phyloP scores from a whole-genome alignment of 176 grass and related monocot genomes.

The Ensete glaucum region DNA sequence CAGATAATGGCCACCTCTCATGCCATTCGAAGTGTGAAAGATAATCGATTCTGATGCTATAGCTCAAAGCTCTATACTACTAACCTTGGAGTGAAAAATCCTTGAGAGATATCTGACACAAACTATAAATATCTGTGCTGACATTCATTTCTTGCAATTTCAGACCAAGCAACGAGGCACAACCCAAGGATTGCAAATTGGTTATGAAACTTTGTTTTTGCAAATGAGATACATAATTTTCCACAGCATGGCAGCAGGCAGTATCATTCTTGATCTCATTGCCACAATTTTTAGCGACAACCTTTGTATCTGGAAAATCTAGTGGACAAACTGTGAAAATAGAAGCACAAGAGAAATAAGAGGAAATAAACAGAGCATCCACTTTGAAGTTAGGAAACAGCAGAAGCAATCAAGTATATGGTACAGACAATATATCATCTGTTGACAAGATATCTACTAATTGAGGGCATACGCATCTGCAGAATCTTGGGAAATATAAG shows the following conservation, averaged over 20 bases:
- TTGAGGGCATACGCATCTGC: background rate
- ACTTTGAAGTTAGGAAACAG: background rate
- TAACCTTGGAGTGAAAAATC: slow-evolving; percentile 99
- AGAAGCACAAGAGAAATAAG: slow-evolving; percentile 17
- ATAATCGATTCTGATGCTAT: background rate
- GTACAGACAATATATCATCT: background rate
- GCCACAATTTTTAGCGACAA: slow-evolving; percentile 63
- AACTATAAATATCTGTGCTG: slow-evolving; percentile 60
- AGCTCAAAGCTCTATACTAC: slow-evolving; percentile 17
- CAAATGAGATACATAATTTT: slow-evolving; percentile 78
- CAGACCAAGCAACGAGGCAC: slow-evolving; percentile 57
- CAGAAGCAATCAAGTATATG: background rate
- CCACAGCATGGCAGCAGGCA: slow-evolving; percentile 68
- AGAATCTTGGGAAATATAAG: no score
- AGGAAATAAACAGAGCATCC: background rate
- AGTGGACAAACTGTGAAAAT: slow-evolving; percentile 63
- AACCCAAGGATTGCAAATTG: slow-evolving; percentile 92
- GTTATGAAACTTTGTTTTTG: slow-evolving; percentile 99
- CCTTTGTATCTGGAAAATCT: slow-evolving; percentile 74
- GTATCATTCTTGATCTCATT: slow-evolving; percentile 45
- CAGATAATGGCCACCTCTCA: slow-evolving; percentile 1
- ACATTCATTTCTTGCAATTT: slow-evolving; percentile 95
- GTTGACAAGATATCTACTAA: background rate
- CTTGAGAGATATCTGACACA: slow-evolving; percentile 81
- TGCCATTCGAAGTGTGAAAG: background rate